A percentile compares a stretch with the other conserved stretches of the same genome.
Conservation (phyloP, 2,329 filamentous ascomycete species). For the Polytolypa hystricis region DNA sequence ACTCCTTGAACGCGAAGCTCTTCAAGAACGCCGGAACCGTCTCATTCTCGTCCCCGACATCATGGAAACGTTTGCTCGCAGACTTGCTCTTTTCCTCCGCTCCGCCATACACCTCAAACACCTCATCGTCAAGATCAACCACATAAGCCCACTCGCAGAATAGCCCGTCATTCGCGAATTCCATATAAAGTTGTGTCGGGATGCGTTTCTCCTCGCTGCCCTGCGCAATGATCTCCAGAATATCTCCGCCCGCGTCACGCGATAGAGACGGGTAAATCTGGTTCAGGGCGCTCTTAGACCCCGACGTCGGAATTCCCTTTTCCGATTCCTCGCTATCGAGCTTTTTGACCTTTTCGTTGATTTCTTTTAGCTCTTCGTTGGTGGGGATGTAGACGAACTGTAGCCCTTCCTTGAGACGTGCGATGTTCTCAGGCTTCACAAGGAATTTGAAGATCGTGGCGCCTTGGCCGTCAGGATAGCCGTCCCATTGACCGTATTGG, state of each 20-base stretch:
- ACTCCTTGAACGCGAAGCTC: constrained; percentile 2
- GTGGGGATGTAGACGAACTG: constrained; percentile 11
- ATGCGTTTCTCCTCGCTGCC: constrained; percentile 10
- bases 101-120: constrained; percentile 11
- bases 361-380: constrained; percentile 7
- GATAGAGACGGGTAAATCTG: constrained; percentile 10
- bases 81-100: constrained; percentile 1
- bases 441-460: constrained; percentile 15
- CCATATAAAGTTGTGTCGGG: constrained; percentile 10
- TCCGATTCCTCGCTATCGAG: constrained; percentile 1
- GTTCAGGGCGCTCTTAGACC: background rate
- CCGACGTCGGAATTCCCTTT: background rate
- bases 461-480: constrained; percentile 18
- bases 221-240: constrained; percentile 12
- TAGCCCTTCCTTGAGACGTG: constrained; percentile 14
- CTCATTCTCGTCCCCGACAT: constrained; percentile 7
- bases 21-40: constrained; percentile 10
- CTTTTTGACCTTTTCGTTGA: constrained; percentile 2
- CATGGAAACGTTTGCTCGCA: constrained; percentile 8
- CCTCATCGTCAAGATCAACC: constrained; percentile 16
- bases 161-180: constrained; percentile 14
- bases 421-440: constrained; percentile 13
- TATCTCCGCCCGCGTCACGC: constrained; percentile 11
- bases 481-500: constrained; percentile 21
- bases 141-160: constrained; percentile 20